These are phyloP conservation scores for Discostella stelligera DNA, from an alignment of 352 stramenopile species.

Conservation along the genomic window DNA sequence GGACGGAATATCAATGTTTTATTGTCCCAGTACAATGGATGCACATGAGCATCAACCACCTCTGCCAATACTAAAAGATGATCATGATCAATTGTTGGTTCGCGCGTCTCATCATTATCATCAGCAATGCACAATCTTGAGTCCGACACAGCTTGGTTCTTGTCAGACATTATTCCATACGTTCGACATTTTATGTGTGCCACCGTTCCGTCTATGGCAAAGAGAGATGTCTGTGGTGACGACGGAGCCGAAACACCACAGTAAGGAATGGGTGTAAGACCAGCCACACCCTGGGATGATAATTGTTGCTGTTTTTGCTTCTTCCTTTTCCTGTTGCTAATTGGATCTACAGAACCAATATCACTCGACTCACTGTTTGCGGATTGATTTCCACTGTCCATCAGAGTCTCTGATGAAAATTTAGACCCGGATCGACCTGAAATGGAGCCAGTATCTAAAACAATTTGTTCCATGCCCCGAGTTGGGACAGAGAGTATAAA, in stretches of 20 bases:
- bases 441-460: constrained; percentile 49
- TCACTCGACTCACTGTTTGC: neutral
- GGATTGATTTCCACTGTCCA: neutral
- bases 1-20: constrained; percentile 59
- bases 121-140: neutral
- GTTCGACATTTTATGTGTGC: constrained; percentile 52
- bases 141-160: neutral
- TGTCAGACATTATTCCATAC: constrained; percentile 16
- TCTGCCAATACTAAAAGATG: constrained; percentile 53
- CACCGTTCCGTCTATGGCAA: constrained; percentile 55
- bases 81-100: constrained; percentile 43
- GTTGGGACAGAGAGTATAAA: constrained; percentile 61
- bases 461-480: constrained; percentile 58
- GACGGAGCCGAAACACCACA: neutral
- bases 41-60: constrained; percentile 48
- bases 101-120: constrained; percentile 1
- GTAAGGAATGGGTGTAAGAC: constrained; percentile 27
- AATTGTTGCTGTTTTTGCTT: constrained; percentile 35
- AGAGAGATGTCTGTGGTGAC: neutral
- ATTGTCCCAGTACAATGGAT: constrained; percentile 55
- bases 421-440: constrained; percentile 55
- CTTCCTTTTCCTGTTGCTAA: constrained; percentile 46
- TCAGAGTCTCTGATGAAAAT: constrained; percentile 24
- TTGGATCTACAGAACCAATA: neutral
- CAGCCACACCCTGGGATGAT: constrained; percentile 24